phyloP scores from a whole-genome alignment of 768 basidiomycete species.

The Pisolithus tinctorius region DNA sequence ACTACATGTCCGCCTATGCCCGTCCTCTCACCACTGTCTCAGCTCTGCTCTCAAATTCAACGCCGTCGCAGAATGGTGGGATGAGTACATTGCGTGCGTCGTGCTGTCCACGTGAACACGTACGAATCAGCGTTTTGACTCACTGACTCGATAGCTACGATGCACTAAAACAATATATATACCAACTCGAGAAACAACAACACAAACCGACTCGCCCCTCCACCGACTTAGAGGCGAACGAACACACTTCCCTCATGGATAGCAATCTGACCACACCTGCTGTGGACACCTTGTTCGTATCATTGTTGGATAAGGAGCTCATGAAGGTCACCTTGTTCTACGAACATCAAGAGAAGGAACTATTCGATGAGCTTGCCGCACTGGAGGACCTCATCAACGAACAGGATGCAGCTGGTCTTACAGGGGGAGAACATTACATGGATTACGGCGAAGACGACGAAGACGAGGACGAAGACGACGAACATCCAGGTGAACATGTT shows the following conservation, averaged over 20 bases:
- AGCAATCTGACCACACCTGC: slow-evolving; percentile 23
- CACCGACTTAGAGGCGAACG: slow-evolving; percentile 60
- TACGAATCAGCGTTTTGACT: neutral
- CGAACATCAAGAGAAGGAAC: slow-evolving; percentile 63
- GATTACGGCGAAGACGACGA: slow-evolving; percentile 46
- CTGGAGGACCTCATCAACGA: slow-evolving; percentile 50
- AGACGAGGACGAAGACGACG: slow-evolving; percentile 53
- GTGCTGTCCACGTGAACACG: neutral
- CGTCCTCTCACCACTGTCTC: neutral
- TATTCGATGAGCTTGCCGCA: slow-evolving; percentile 52
- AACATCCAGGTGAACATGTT: slow-evolving; percentile 30
- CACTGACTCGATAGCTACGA: slow-evolving; percentile 54
- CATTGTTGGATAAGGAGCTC: slow-evolving; percentile 76
- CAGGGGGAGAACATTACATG: slow-evolving; percentile 43
- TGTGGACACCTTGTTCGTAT: slow-evolving; percentile 58
- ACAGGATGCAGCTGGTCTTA: slow-evolving; percentile 56
- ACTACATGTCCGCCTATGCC: neutral
- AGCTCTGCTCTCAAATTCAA: slow-evolving; percentile 89
- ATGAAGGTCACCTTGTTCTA: slow-evolving; percentile 80
- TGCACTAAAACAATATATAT: slow-evolving; percentile 75
- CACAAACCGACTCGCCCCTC: slow-evolving; percentile 35
- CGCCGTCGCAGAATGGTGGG: slow-evolving; percentile 88
- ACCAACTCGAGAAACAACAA: slow-evolving; percentile 78
- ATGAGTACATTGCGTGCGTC: slow-evolving; percentile 81
- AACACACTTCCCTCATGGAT: slow-evolving; percentile 50